Conservation (phyloP, 2,329 filamentous ascomycete species). For the Alternaria alternata region DNA sequence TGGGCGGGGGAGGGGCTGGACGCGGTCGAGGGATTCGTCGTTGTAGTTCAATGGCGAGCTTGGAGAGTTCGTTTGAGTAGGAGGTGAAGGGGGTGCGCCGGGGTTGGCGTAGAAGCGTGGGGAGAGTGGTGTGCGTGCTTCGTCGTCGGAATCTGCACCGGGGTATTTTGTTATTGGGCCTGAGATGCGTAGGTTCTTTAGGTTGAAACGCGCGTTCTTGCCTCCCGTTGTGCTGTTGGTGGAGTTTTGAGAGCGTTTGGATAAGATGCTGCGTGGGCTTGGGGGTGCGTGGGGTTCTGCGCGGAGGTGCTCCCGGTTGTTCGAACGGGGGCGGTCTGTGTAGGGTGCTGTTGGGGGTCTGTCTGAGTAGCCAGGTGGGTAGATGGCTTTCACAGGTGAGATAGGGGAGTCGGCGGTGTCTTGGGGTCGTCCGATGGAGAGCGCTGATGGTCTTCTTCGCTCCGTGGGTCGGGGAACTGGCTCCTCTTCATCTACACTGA, state of each 20-base stretch:
- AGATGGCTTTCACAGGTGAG: constrained; percentile 58
- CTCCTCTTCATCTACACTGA: constrained; percentile 36
- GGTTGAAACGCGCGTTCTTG: constrained; percentile 54
- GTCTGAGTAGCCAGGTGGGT: constrained; percentile 52
- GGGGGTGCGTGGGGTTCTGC: constrained; percentile 30
- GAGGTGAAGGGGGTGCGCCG: constrained; percentile 63
- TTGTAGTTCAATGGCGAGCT: constrained; percentile 33
- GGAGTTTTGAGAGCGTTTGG: constrained; percentile 47
- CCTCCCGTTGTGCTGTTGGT: constrained; percentile 44
- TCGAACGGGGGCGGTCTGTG: constrained; percentile 11
- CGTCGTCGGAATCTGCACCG: constrained; percentile 54
- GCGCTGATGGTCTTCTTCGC: constrained; percentile 35
- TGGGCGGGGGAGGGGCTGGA: constrained; percentile 48
- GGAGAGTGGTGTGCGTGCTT: constrained; percentile 62
- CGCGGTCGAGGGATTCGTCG: constrained; percentile 47
- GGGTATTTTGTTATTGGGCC: constrained; percentile 60
- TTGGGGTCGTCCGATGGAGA: constrained; percentile 37
- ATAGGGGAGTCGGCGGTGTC: constrained; percentile 44
- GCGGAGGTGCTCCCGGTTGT: constrained; percentile 16
- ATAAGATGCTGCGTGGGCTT: constrained; percentile 48
- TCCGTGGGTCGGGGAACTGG: constrained; percentile 12
- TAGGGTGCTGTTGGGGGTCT: constrained; percentile 23
- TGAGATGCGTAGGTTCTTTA: constrained; percentile 67
- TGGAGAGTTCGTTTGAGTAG: constrained; percentile 50
- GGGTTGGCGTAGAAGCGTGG: constrained; percentile 62